Percentiles rank a stretch among this genome's conserved stretches.
phyloP scores from a whole-genome alignment of 371 early-diverging fungal genomes.

The Circinella umbellata region DNA sequence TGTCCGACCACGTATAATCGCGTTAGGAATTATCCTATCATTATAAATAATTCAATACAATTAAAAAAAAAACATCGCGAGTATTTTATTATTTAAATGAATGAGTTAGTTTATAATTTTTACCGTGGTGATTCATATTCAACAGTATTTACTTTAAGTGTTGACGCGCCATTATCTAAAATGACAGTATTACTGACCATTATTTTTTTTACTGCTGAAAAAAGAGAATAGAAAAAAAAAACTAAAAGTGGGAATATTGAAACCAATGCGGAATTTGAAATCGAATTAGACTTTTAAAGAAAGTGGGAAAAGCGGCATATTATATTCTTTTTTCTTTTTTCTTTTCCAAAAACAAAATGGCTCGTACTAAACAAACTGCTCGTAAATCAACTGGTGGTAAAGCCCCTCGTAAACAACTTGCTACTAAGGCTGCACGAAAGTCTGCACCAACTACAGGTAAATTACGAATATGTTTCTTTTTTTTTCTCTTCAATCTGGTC shows the following conservation, averaged over 20 bases:
- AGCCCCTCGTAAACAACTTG: constrained; percentile 96
- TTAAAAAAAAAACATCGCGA: no score
- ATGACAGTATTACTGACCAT: neutral
- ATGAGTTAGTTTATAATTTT: neutral
- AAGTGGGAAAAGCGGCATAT: no score
- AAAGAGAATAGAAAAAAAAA: no score
- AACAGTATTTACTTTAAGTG: constrained; percentile 71
- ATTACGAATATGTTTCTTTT: neutral
- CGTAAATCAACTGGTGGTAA: constrained; percentile 75
- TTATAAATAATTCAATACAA: neutral
- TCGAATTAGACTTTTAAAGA: no score
- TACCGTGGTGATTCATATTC: constrained; percentile 36
- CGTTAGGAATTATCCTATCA: constrained; percentile 63
- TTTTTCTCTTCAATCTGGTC: neutral
- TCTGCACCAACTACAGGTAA: constrained; percentile 51
- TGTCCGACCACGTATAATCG: constrained; percentile 63
- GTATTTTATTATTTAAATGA: neutral
- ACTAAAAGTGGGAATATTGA: neutral
- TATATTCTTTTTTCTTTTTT: neutral
- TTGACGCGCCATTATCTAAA: constrained; percentile 77
- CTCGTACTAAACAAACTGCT: constrained; percentile 10
- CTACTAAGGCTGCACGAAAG: constrained; percentile 89
- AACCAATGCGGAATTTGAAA: neutral
- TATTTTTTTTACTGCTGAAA: neutral
- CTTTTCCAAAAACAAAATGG: neutral